Percentiles rank a stretch among this genome's conserved stretches.
phyloP scores from a whole-genome alignment of 78 protist species.

The Pelomyxa schiedti region DNA sequence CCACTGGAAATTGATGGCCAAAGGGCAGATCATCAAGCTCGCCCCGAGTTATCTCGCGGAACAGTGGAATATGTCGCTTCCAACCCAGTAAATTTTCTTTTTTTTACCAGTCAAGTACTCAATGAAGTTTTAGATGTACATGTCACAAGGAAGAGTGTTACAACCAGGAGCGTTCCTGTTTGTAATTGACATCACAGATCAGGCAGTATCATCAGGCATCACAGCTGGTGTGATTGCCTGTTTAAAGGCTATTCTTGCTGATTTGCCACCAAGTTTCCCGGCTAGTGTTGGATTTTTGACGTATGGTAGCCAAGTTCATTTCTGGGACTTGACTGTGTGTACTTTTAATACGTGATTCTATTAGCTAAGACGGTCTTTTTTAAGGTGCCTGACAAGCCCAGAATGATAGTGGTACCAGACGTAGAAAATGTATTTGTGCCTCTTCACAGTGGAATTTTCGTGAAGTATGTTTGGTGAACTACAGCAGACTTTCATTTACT shows the following conservation, averaged over 20 bases:
- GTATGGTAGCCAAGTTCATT: conserved; percentile 37
- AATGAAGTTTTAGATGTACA: too few relatives aligned
- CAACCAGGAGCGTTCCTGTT: background rate
- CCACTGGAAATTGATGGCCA: conserved; percentile 1
- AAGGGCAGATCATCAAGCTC: background rate
- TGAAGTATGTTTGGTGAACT: too few relatives aligned
- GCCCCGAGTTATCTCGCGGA: background rate
- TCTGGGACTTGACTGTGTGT: conserved; percentile 30
- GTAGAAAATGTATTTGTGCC: conserved; percentile 37
- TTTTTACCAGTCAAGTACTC: too few relatives aligned
- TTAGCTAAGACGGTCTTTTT: background rate
- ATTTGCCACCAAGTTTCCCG: conserved; percentile 17
- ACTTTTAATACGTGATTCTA: background rate
- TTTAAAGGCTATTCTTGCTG: background rate
- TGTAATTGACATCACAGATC: background rate
- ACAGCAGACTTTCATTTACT: too few relatives aligned
- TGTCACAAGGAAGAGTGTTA: background rate
- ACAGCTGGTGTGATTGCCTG: background rate
- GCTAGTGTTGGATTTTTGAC: conserved; percentile 39
- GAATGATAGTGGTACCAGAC: conserved; percentile 38
- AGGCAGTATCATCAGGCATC: background rate
- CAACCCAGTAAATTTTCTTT: too few relatives aligned
- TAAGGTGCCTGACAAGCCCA: conserved; percentile 16
- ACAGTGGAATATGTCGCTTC: background rate
- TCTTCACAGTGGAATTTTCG: conserved; percentile 18